Conservation (phyloP, 2,329 filamentous ascomycete genomes). For the Botrytis medusae region DNA sequence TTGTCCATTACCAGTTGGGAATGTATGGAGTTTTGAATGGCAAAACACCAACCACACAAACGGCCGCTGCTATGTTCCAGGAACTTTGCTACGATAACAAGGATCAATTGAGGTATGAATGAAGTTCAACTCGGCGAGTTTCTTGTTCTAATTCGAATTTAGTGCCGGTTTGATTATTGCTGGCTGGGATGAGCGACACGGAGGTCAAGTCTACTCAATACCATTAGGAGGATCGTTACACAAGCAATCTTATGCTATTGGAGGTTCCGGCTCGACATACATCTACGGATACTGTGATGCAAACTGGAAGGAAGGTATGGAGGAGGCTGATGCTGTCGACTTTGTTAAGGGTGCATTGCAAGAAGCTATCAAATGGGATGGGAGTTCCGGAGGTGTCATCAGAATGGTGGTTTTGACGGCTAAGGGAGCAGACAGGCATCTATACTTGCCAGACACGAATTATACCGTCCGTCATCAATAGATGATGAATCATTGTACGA, state of each 20-base stretch:
- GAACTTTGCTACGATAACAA: conserved; percentile 99
- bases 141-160: conserved; percentile 30
- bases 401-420: conserved; percentile 94
- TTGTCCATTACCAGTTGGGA: conserved; percentile 93
- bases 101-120: conserved; percentile 78
- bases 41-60: conserved; percentile 89
- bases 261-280: conserved; percentile 95
- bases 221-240: conserved; percentile 94
- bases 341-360: conserved; percentile 90
- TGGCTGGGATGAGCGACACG: conserved; percentile 93
- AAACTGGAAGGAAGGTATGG: conserved; percentile 95
- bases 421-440: conserved; percentile 84
- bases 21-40: conserved; percentile 90
- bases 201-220: conserved; percentile 96
- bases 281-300: conserved; percentile 99
- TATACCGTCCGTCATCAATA: conserved; percentile 59
- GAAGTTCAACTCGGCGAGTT: background rate
- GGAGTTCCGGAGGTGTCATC: conserved; percentile 96
- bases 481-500: conserved; percentile 45
- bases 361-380: conserved; percentile 99
- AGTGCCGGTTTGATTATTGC: conserved; percentile 97
- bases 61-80: conserved; percentile 93
- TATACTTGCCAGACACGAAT: conserved; percentile 91
- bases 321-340: conserved; percentile 80
- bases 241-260: conserved; percentile 95